A percentile compares a stretch with the other conserved stretches of the same genome.
phyloP scores from a whole-genome alignment of 352 stramenopile genomes.

The Elongisporangium undulatum region DNA sequence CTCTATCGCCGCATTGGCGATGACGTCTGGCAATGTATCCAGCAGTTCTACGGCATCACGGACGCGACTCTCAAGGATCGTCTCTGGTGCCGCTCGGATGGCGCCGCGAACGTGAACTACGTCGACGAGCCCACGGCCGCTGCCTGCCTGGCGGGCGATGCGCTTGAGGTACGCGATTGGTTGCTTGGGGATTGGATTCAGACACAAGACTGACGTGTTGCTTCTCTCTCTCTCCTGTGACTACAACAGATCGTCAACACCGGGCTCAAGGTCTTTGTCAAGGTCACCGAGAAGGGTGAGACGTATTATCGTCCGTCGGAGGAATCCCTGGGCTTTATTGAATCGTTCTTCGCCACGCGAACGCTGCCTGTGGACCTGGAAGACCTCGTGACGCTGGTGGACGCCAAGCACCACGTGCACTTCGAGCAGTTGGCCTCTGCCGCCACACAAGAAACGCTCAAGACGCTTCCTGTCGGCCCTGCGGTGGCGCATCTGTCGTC shows the following conservation, averaged over 20 bases:
- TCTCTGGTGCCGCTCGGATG: constrained; percentile 79
- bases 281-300: constrained; percentile 56
- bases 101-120: constrained; percentile 73
- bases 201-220: not conserved
- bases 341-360: constrained; percentile 86
- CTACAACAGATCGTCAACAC: constrained; percentile 88
- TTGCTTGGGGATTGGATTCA: not conserved
- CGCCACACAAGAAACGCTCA: constrained; percentile 26
- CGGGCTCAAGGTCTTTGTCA: constrained; percentile 88
- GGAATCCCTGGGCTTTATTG: constrained; percentile 82
- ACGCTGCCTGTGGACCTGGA: constrained; percentile 30
- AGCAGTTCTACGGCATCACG: constrained; percentile 60
- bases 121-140: constrained; percentile 64
- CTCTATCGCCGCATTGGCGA: constrained; percentile 61
- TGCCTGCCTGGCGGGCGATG: constrained; percentile 61
- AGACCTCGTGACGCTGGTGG: constrained; percentile 50
- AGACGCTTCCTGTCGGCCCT: constrained; percentile 38
- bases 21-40: constrained; percentile 54
- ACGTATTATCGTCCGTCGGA: constrained; percentile 84
- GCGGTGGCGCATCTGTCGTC: constrained; percentile 42
- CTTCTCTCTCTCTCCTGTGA: not conserved
- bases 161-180: constrained; percentile 41
- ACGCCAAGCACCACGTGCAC: constrained; percentile 46
- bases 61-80: constrained; percentile 39
- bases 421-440: constrained; percentile 35